Conservation (phyloP, 306 rosid genomes). For the Prinsepia uniflora region DNA sequence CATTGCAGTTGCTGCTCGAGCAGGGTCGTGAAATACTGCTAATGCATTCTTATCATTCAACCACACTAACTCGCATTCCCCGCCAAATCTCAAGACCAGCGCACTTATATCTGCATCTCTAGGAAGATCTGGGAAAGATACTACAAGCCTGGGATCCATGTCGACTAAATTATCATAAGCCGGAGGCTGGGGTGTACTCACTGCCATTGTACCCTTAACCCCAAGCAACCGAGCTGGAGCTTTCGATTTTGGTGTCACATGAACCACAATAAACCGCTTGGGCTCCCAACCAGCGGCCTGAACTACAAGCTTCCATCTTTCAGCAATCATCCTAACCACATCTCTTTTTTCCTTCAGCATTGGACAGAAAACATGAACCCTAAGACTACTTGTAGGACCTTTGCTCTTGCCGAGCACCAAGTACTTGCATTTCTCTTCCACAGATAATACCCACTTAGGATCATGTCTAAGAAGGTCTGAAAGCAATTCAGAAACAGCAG, state of each 20-base stretch:
- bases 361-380: conserved; percentile 79
- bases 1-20: conserved; percentile 94
- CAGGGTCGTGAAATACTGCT: conserved; percentile 86
- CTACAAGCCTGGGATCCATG: conserved; percentile 92
- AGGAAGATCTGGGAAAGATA: conserved; percentile 85
- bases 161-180: conserved; percentile 69
- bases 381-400: conserved; percentile 61
- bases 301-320: conserved; percentile 82
- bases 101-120: conserved; percentile 88
- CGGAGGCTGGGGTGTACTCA: conserved; percentile 46
- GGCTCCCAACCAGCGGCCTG: conserved; percentile 94
- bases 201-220: conserved; percentile 59
- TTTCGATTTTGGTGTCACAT: conserved; percentile 74
- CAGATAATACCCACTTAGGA: conserved; percentile 80
- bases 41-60: conserved; percentile 90
- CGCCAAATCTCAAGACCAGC: conserved; percentile 85
- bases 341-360: conserved; percentile 86
- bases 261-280: conserved; percentile 68
- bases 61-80: conserved; percentile 95
- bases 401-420: conserved; percentile 77
- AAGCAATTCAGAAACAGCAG: conserved; percentile 54
- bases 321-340: conserved; percentile 71
- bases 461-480: conserved; percentile 69
- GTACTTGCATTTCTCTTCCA: conserved; percentile 90
- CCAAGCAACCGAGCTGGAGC: conserved; percentile 74